Conservation (phyloP, 352 stramenopile genomes). For the Elongisporangium undulatum region DNA sequence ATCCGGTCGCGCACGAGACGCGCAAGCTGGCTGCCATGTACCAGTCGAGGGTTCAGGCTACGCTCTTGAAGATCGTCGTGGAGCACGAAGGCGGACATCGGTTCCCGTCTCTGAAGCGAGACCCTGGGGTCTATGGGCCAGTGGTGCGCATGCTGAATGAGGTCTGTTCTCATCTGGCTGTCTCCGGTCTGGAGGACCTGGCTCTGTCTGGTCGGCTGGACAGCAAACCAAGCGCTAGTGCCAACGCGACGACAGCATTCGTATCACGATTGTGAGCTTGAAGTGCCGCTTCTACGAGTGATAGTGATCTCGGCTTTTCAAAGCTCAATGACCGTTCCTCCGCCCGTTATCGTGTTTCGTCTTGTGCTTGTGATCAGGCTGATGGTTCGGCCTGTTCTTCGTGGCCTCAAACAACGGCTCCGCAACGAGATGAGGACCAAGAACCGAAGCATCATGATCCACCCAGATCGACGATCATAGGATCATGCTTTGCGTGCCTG, state of each 20-base stretch:
- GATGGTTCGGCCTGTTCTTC: too few species aligned
- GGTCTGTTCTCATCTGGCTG: neutral
- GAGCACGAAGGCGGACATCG: slow-evolving; percentile 39
- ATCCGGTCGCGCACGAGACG: slow-evolving; percentile 14
- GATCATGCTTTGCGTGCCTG: too few species aligned
- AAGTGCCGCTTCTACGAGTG: too few species aligned
- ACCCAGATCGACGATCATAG: too few species aligned
- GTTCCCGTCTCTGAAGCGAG: slow-evolving; percentile 27
- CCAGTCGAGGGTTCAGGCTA: slow-evolving; percentile 9
- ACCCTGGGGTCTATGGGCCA: slow-evolving; percentile 21
- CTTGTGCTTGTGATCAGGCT: too few species aligned
- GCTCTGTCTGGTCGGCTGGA: neutral
- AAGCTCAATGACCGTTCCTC: too few species aligned
- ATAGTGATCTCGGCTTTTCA: too few species aligned
- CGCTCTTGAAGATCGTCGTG: slow-evolving; percentile 21
- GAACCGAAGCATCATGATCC: too few species aligned
- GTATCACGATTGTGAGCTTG: neutral
- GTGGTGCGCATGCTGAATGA: slow-evolving; percentile 10
- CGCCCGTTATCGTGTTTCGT: too few species aligned
- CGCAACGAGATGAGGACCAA: too few species aligned
- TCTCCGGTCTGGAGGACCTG: neutral
- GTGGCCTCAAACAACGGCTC: too few species aligned
- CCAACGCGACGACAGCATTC: neutral
- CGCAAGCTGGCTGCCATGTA: slow-evolving; percentile 20
- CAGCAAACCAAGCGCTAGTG: too few species aligned